Evolutionary conservation across 257 asterid genomes (phyloP), one percentile per base, ranked within the genome.

Genomic region (Schizonepeta tenuifolia): DNA sequence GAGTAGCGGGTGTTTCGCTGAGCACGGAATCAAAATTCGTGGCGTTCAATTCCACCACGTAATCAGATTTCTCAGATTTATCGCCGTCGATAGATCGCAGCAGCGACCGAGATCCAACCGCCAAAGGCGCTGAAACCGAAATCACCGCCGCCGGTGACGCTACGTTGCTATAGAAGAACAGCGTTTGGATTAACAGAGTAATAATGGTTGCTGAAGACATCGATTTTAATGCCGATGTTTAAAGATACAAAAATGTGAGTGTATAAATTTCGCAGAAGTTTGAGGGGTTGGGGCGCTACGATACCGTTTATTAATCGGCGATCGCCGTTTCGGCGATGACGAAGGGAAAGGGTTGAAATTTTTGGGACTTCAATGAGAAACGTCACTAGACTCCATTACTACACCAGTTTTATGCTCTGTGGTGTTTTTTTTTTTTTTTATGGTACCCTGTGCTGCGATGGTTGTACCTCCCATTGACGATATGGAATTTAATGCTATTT

Each of bases 21-120:
- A 93, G 86, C 55, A 93, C 86, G 1, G 84, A 54, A 82, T 87
- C 95, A 53, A 93, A 93, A 81, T 69, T 84, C 61, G 95, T 84
- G 75, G 88, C 84, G 69, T 93, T 88, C 67, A 93, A 83, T 36
- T 93, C 98, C 60, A 90, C 86, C 46, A 75, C 96, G 62, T 79
- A 86, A 61, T 90, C 96, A 2, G 70, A 76, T 36, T 73, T 82
- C 6, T 80, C 85, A 1, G 77, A 72, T 61, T 75, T 67, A 51
- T 75, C 69, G 22, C 43, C 67, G 55, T 73, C 82, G 55, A 90
- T 79, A 17, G 87, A 83, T 78, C 98, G 86, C 43, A 93, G 85
- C 71, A 90, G 74, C 21, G 88, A 83, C 56, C 95, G 89, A 69
- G 91, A 87, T 87, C 93, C 91, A 74, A 67, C 62, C 17, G 73